Conservation (phyloP, 306 rosid genomes). For the Chamaecrista fasciculata region DNA sequence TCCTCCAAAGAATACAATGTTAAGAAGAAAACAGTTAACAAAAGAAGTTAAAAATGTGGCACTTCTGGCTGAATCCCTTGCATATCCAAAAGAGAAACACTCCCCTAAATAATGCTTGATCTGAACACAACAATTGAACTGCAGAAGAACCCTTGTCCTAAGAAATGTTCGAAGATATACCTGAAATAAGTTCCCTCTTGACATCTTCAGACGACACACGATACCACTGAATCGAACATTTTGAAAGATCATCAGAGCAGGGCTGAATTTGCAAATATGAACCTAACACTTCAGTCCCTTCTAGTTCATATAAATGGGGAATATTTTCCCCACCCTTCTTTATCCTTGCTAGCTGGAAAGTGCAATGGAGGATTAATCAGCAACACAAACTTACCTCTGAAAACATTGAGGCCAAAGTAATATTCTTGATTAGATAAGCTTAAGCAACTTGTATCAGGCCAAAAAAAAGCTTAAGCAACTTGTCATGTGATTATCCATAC, state of each 20-base stretch:
- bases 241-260: conserved; percentile 60
- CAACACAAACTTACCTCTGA: not conserved
- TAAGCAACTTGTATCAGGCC: too few relatives aligned
- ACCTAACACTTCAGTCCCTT: conserved; percentile 78
- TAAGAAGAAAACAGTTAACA: too few relatives aligned
- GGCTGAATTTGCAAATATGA: conserved; percentile 72
- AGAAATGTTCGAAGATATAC: conserved; percentile 33
- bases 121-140: too few relatives aligned
- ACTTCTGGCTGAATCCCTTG: too few relatives aligned
- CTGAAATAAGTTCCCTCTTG: conserved; percentile 79
- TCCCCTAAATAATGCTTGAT: too few relatives aligned
- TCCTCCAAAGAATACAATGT: too few relatives aligned
- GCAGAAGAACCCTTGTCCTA: too few relatives aligned
- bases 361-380: conserved; percentile 13
- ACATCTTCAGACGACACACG: conserved; percentile 65
- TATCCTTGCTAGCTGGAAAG: conserved; percentile 57
- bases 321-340: conserved; percentile 57
- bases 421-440: not conserved
- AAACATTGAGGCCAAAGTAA: not conserved
- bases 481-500: not conserved
- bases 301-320: conserved; percentile 57
- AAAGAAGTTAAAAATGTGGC: too few relatives aligned
- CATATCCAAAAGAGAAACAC: too few relatives aligned
- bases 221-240: conserved; percentile 74
- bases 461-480: not conserved